Evolutionary conservation across 1,284 basidiomycete genomes (phyloP).

Genomic region (Ceratobasidium sp.): DNA sequence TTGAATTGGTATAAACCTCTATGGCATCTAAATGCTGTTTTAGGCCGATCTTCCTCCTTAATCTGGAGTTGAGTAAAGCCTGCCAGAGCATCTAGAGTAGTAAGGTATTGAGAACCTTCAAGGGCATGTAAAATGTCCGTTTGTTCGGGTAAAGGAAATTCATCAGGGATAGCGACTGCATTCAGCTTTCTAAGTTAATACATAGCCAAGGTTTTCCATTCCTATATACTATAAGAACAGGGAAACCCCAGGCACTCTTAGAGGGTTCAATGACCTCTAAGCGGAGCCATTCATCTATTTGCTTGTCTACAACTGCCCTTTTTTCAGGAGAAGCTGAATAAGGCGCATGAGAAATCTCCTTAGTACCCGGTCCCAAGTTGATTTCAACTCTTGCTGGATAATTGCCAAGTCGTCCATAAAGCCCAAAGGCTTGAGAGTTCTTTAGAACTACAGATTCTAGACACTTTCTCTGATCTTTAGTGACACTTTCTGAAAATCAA

Average conservation of each 20-base stretch:
- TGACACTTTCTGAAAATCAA: constrained; percentile 28
- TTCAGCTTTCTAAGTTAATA: constrained; percentile 58
- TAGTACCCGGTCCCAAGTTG: constrained; percentile 43
- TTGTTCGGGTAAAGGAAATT: constrained; percentile 61
- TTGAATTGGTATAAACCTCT: constrained; percentile 60
- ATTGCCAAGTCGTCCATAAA: constrained; percentile 54
- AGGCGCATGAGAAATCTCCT: constrained; percentile 53
- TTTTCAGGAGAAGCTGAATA: constrained; percentile 56
- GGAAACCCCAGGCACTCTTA: constrained; percentile 56
- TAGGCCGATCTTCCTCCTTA: constrained; percentile 54
- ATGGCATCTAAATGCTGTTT: constrained; percentile 61
- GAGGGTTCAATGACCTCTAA: constrained; percentile 58
- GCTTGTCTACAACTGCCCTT: constrained; percentile 55
- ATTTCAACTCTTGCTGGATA: constrained; percentile 50
- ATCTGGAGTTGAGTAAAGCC: constrained; percentile 62
- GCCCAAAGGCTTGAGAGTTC: constrained; percentile 51
- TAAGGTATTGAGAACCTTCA: constrained; percentile 56
- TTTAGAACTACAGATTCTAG: constrained; percentile 48
- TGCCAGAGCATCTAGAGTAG: constrained; percentile 59
- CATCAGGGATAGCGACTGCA: constrained; percentile 57
- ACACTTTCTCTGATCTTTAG: constrained; percentile 22
- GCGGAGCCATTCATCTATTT: constrained; percentile 55
- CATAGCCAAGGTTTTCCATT: constrained; percentile 56
- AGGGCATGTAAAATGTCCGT: constrained; percentile 59
- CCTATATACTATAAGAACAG: constrained; percentile 56